A percentile compares a stretch with the other conserved stretches of the same genome.
Evolutionary conservation across 2,329 filamentous ascomycete species (phyloP).

Genomic region (Cercospora sp.): DNA sequence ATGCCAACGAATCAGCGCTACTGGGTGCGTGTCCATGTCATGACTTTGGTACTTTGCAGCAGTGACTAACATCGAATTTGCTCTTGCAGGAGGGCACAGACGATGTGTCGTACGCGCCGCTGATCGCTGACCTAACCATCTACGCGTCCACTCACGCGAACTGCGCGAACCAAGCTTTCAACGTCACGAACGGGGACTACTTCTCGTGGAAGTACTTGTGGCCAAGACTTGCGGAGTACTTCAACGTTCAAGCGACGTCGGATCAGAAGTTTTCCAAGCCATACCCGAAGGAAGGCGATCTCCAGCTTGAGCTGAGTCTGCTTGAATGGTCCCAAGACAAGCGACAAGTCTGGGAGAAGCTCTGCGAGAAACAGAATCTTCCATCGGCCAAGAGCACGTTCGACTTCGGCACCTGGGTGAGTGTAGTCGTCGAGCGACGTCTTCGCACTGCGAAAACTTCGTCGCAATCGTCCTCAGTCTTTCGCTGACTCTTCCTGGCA

Average conservation of each 20-base stretch:
- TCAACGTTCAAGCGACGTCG: neutral
- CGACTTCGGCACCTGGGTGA: slow-evolving; percentile 48
- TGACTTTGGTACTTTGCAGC: neutral
- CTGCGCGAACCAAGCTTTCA: slow-evolving; percentile 44
- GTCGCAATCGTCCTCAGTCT: no score
- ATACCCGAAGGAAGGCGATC: slow-evolving; percentile 34
- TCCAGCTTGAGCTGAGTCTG: slow-evolving; percentile 45
- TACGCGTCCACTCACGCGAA: slow-evolving; percentile 40
- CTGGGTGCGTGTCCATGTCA: neutral
- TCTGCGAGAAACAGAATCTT: slow-evolving; percentile 38
- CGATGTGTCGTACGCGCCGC: slow-evolving; percentile 38
- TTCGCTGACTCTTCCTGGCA: no score
- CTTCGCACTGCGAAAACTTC: no score
- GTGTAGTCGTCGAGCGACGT: no score
- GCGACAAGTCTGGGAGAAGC: slow-evolving; percentile 42
- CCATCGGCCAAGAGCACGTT: slow-evolving; percentile 38
- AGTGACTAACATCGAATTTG: neutral
- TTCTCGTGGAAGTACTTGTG: slow-evolving; percentile 45
- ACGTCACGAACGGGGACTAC: slow-evolving; percentile 44
- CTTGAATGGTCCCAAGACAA: slow-evolving; percentile 44
- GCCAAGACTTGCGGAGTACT: slow-evolving; percentile 43
- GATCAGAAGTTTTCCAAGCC: slow-evolving; percentile 4
- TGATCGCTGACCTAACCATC: slow-evolving; percentile 42
- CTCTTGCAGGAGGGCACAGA: slow-evolving; percentile 39
- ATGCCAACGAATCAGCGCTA: slow-evolving; percentile 38